Percentiles rank a stretch among this genome's conserved stretches.
Evolutionary conservation across 2,329 filamentous ascomycete species (phyloP).

Genomic region (Colletotrichum neosansevieriae): DNA sequence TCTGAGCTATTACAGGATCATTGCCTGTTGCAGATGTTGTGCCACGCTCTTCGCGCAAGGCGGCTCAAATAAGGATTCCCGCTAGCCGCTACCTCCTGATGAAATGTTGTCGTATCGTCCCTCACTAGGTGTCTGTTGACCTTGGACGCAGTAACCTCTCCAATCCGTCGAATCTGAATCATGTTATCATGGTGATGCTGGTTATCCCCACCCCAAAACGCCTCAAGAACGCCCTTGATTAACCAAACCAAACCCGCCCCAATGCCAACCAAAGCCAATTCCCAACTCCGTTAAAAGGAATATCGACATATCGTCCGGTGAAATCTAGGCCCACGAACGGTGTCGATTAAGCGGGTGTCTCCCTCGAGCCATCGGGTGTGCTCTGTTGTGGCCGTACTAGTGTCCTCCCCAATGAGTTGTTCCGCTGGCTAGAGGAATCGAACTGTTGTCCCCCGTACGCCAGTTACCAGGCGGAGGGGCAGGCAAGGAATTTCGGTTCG

Average conservation of each 20-base stretch:
- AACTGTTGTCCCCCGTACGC: conserved; percentile 3
- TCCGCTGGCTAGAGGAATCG: neutral
- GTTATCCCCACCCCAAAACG: conserved; percentile 20
- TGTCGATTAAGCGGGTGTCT: no score
- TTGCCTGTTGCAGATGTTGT: conserved; percentile 2
- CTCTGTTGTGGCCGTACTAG: conserved; percentile 1
- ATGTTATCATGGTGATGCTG: conserved; percentile 20
- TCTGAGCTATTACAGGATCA: conserved; percentile 8
- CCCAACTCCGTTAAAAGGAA: conserved; percentile 3
- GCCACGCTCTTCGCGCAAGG: neutral
- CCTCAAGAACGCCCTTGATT: conserved; percentile 19
- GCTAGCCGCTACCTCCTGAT: neutral
- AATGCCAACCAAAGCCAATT: conserved; percentile 9
- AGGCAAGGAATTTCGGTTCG: conserved; percentile 31
- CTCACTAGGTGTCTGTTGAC: neutral
- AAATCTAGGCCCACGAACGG: no score
- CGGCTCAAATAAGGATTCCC: neutral
- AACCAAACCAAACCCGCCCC: conserved; percentile 12
- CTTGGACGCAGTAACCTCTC: neutral
- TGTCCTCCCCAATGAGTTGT: conserved; percentile 13
- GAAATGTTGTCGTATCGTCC: neutral
- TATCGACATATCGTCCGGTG: no score
- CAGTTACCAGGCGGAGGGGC: conserved; percentile 21
- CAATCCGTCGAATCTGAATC: conserved; percentile 7
- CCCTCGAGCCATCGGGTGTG: neutral